Percentiles rank a stretch among this genome's conserved stretches.
Evolutionary conservation across 148 eudicot genomes (phyloP).

Genomic region (Limonium bicolor): DNA sequence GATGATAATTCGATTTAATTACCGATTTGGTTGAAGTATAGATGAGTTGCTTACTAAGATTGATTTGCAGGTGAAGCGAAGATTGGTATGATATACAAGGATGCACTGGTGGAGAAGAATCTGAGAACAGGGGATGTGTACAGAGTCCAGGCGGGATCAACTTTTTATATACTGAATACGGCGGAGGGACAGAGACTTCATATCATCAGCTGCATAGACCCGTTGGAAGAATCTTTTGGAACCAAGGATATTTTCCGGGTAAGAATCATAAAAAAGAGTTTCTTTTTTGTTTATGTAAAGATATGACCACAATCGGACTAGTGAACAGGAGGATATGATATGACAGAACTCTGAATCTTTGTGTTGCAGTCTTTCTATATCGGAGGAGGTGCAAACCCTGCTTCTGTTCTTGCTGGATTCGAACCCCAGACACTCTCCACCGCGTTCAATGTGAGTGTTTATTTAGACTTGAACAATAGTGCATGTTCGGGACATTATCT

Average conservation of each 20-base stretch:
- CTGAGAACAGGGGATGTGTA: conserved; percentile 67
- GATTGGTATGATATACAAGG: conserved; percentile 61
- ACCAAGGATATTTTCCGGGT: conserved; percentile 34
- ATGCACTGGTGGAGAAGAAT: conserved; percentile 34
- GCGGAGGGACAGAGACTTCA: conserved; percentile 55
- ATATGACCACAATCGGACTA: not conserved
- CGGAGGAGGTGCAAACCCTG: conserved; percentile 69
- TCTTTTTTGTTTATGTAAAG: not conserved
- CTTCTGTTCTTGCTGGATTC: conserved; percentile 65
- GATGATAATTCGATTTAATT: not conserved
- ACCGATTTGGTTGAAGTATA: not conserved
- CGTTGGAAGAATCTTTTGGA: too few species aligned
- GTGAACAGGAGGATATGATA: too few species aligned
- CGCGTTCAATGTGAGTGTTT: conserved; percentile 56
- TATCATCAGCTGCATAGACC: conserved; percentile 54
- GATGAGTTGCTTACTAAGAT: not conserved
- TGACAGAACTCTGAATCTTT: not conserved
- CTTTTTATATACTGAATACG: conserved; percentile 56
- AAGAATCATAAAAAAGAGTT: not conserved
- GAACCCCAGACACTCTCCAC: conserved; percentile 43
- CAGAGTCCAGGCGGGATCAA: conserved; percentile 57
- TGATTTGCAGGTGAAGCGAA: conserved; percentile 53
- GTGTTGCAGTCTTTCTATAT: conserved; percentile 64
- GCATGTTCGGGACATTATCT: too few species aligned
- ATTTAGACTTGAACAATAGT: too few species aligned